Evolutionary conservation across 192 early-diverging fungal genomes (phyloP).

Genomic region (Fimicolochytrium jonesii): DNA sequence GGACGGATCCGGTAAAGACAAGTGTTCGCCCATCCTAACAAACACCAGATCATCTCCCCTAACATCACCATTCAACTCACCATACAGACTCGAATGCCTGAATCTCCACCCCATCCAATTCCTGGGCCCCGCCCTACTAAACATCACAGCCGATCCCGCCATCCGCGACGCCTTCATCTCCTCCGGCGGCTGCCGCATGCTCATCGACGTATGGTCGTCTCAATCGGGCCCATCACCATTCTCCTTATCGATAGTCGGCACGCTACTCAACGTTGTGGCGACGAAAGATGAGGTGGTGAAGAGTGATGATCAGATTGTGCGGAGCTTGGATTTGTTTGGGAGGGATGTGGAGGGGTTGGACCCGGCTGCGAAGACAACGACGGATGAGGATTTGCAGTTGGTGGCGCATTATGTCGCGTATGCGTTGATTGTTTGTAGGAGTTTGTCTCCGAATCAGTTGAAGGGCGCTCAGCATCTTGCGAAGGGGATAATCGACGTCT

Average conservation of each 20-base stretch:
- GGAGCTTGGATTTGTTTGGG: too few species aligned
- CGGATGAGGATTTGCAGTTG: too few species aligned
- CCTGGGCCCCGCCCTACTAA: constrained; percentile 1
- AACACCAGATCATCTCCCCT: background rate
- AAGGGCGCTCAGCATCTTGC: too few species aligned
- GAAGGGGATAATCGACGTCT: too few species aligned
- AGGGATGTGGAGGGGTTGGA: too few species aligned
- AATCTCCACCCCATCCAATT: constrained; percentile 8
- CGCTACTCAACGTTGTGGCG: constrained; percentile 14
- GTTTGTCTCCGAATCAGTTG: too few species aligned
- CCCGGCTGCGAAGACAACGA: too few species aligned
- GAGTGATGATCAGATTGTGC: too few species aligned
- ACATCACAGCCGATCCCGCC: background rate
- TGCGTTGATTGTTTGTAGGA: too few species aligned
- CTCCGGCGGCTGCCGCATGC: background rate
- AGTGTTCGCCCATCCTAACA: too few species aligned
- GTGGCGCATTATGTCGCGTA: too few species aligned
- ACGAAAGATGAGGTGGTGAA: too few species aligned
- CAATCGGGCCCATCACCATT: background rate
- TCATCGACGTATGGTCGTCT: constrained; percentile 2
- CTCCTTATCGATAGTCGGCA: background rate
- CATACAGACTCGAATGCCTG: background rate
- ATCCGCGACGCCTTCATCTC: background rate
- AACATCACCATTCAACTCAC: background rate
- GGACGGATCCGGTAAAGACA: background rate